Conservation (phyloP, 768 basidiomycete genomes). For the Lactarius deliciosus region DNA sequence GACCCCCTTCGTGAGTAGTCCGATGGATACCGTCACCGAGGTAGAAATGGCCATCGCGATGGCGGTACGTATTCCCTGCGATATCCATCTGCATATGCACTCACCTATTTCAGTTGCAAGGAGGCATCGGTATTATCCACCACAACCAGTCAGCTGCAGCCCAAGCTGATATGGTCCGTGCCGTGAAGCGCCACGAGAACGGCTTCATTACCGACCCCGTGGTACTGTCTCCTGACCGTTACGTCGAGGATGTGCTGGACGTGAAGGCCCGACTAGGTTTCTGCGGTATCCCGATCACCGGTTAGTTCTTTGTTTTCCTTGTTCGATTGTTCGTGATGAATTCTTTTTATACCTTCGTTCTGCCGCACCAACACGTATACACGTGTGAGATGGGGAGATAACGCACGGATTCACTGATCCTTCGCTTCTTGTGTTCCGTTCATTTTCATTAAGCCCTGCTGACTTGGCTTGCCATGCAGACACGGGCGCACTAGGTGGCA, state of each 20-base stretch:
- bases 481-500: slow-evolving; percentile 81
- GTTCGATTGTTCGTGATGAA: slow-evolving; percentile 43
- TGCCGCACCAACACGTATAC: slow-evolving; percentile 70
- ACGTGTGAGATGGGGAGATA: slow-evolving; percentile 75
- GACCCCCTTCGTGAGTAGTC: slow-evolving; percentile 95
- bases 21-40: slow-evolving; percentile 99
- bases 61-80: slow-evolving; percentile 57
- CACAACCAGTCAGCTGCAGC: slow-evolving; percentile 84
- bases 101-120: slow-evolving; percentile 60
- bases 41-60: slow-evolving; percentile 89
- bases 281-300: slow-evolving; percentile 96
- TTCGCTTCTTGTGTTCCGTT: slow-evolving; percentile 2
- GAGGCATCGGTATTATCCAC: slow-evolving; percentile 97
- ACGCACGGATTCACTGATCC: slow-evolving; percentile 29
- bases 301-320: slow-evolving; percentile 49
- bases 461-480: slow-evolving; percentile 48
- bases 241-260: slow-evolving; percentile 86
- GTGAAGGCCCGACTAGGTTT: slow-evolving; percentile 92
- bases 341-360: slow-evolving; percentile 79
- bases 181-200: slow-evolving; percentile 97
- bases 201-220: slow-evolving; percentile 97
- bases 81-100: slow-evolving; percentile 3
- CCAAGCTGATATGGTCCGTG: slow-evolving; percentile 96
- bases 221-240: slow-evolving; percentile 73
- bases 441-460: slow-evolving; percentile 31